Conservation (phyloP, 805 yeast species). For the Candida taoyuanica region DNA sequence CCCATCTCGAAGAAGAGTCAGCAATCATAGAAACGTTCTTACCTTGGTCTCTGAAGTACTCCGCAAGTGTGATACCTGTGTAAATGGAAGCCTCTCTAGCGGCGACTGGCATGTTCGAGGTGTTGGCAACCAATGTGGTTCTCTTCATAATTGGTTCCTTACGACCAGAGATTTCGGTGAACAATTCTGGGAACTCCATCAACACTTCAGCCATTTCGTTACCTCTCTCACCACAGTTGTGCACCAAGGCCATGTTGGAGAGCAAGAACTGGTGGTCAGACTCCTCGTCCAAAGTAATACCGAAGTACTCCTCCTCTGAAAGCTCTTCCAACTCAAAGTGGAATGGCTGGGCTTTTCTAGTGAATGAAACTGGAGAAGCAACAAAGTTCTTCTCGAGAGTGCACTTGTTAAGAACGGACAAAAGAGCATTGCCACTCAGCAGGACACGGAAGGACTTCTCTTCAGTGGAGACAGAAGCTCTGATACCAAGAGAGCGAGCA, state of each 20-base stretch:
- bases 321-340: conserved; percentile 29
- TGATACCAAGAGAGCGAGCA: conserved; percentile 42
- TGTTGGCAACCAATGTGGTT: conserved; percentile 96
- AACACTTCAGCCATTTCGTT: conserved; percentile 99
- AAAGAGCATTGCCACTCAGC: conserved; percentile 26
- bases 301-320: conserved; percentile 36
- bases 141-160: conserved; percentile 99
- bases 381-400: conserved; percentile 20
- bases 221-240: conserved; percentile 84
- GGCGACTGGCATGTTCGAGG: conserved; percentile 99
- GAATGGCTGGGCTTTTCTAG: conserved; percentile 19
- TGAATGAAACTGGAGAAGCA: conserved; percentile 1
- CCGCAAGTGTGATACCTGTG: conserved; percentile 98
- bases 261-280: conserved; percentile 41
- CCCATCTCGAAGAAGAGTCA: conserved; percentile 99
- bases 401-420: conserved; percentile 27
- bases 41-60: conserved; percentile 99
- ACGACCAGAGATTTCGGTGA: conserved; percentile 83
- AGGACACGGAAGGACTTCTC: conserved; percentile 23
- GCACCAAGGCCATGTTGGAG: conserved; percentile 33
- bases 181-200: conserved; percentile 99
- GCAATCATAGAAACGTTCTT: conserved; percentile 99
- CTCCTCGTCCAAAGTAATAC: conserved; percentile 33
- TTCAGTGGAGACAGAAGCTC: conserved; percentile 28
- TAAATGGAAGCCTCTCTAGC: conserved; percentile 99